Conservation (phyloP, 2,329 filamentous ascomycete species). For the Huntiella omanensis region DNA sequence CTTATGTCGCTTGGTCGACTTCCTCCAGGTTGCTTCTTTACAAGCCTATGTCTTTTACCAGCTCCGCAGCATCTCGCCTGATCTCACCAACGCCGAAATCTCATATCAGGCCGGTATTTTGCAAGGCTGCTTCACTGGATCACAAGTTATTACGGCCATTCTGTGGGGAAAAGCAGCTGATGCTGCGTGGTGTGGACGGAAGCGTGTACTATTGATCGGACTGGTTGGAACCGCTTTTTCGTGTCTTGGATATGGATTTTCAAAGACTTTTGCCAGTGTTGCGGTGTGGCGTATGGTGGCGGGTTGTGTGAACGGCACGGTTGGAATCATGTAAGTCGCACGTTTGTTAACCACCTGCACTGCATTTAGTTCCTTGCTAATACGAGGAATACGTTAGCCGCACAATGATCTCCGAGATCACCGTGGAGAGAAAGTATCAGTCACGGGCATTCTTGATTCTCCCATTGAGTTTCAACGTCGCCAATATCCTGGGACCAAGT, state of each 20-base stretch:
- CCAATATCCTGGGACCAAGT: slow-evolving; percentile 26
- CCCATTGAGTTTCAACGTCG: slow-evolving; percentile 30
- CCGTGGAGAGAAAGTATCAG: slow-evolving; percentile 28
- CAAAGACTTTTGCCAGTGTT: slow-evolving; percentile 42
- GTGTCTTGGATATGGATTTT: slow-evolving; percentile 55
- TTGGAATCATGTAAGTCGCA: slow-evolving; percentile 26
- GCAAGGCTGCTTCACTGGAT: slow-evolving; percentile 52
- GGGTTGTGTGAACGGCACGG: slow-evolving; percentile 33
- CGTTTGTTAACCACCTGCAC: not conserved
- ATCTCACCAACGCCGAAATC: slow-evolving; percentile 33
- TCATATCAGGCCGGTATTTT: slow-evolving; percentile 51
- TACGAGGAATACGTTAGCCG: slow-evolving; percentile 16
- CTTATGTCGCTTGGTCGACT: slow-evolving; percentile 52
- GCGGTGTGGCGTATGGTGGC: slow-evolving; percentile 48
- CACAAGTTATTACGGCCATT: slow-evolving; percentile 55
- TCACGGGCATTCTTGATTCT: slow-evolving; percentile 28
- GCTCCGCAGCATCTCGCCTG: slow-evolving; percentile 44
- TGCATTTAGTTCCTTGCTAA: not conserved
- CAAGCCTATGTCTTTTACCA: slow-evolving; percentile 62
- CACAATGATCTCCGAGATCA: slow-evolving; percentile 31
- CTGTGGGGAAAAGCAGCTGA: slow-evolving; percentile 52
- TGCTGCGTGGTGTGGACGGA: slow-evolving; percentile 40
- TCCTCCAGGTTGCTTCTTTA: slow-evolving; percentile 49
- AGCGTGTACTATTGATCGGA: slow-evolving; percentile 51
- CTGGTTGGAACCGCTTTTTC: slow-evolving; percentile 48